These are phyloP conservation scores for Arabis hirsuta DNA, from an alignment of 345 rosid genomes.

Conservation along the genomic window DNA sequence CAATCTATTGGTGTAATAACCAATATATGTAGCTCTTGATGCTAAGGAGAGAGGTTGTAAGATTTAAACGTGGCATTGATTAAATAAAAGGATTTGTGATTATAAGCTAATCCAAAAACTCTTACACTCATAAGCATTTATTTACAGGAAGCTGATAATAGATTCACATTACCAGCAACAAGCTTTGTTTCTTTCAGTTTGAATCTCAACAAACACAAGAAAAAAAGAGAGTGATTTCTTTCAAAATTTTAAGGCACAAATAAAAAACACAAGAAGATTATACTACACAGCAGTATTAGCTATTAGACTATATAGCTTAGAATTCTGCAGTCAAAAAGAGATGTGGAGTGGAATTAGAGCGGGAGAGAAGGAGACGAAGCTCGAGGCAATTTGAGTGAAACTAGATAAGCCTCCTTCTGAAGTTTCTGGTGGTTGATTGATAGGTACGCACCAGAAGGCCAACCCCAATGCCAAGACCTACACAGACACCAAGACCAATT, in stretches of 20 bases:
- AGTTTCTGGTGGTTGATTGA: conserved; percentile 75
- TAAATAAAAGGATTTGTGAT: conserved; percentile 15
- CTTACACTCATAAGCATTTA: conserved; percentile 26
- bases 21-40: conserved; percentile 7
- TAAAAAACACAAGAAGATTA: not conserved
- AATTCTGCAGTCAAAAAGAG: conserved; percentile 45
- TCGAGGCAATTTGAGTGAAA: not conserved
- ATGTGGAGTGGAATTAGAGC: conserved; percentile 44
- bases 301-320: conserved; percentile 48
- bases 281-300: conserved; percentile 39
- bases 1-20: conserved; percentile 5
- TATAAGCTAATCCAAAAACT: conserved; percentile 1
- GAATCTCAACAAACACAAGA: conserved; percentile 37
- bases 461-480: conserved; percentile 89
- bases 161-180: conserved; percentile 20
- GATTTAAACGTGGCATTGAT: not conserved
- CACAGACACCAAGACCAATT: conserved; percentile 90
- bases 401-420: conserved; percentile 68
- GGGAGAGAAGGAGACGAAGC: conserved; percentile 4
- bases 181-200: conserved; percentile 33
- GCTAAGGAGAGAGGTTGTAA: conserved; percentile 21
- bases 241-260: conserved; percentile 33
- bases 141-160: conserved; percentile 20
- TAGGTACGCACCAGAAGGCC: conserved; percentile 86
- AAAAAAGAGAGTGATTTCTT: conserved; percentile 5